Conservation (phyloP, 2,329 filamentous ascomycete genomes). For the Colletotrichum abscissum region DNA sequence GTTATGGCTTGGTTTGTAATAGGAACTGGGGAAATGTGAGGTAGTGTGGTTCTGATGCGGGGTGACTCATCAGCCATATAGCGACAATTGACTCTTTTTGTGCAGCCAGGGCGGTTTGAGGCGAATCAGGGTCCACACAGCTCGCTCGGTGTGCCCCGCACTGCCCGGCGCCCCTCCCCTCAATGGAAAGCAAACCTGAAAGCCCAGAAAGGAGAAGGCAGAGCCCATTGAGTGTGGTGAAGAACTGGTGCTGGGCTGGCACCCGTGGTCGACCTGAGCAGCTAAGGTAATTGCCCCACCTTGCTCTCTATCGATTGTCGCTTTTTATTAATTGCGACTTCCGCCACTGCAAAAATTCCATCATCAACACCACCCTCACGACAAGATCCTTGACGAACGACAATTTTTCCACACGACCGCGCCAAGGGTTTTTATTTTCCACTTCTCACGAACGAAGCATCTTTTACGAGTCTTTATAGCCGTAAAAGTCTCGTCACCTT, state of each 20-base stretch:
- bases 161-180: constrained; percentile 3
- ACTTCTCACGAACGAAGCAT: neutral
- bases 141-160: constrained; percentile 27
- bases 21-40: neutral
- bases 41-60: constrained; percentile 4
- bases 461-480: neutral
- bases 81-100: constrained; percentile 12
- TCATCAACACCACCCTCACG: constrained; percentile 24
- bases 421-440: neutral
- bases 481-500: neutral
- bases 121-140: constrained; percentile 27
- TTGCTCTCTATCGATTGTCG: constrained; percentile 19
- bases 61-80: constrained; percentile 33
- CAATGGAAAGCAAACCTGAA: neutral
- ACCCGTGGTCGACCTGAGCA: constrained; percentile 7
- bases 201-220: neutral
- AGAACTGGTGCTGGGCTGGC: neutral
- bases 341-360: constrained; percentile 36
- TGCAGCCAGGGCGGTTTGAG: constrained; percentile 4
- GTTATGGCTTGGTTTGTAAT: constrained; percentile 6
- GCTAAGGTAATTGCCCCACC: constrained; percentile 17
- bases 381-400: constrained; percentile 14
- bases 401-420: neutral
- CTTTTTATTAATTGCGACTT: constrained; percentile 35
- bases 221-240: neutral